These are phyloP conservation scores for Fusarium acutatum DNA, from an alignment of 2,329 filamentous ascomycete genomes.

Conservation along the genomic window DNA sequence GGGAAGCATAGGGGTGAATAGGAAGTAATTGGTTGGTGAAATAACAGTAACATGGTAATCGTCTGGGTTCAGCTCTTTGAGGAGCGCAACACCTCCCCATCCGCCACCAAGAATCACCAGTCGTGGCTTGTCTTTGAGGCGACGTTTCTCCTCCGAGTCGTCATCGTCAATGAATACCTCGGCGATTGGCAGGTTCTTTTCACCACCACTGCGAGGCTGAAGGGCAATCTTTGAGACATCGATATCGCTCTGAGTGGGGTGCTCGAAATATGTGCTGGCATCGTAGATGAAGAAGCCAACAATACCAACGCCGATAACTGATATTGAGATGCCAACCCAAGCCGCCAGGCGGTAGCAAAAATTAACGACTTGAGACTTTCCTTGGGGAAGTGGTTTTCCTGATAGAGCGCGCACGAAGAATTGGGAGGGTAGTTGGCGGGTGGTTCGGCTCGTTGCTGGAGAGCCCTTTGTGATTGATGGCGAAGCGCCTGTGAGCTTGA, in stretches of 20 bases:
- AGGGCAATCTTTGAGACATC: constrained; percentile 86
- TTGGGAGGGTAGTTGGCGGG: constrained; percentile 30
- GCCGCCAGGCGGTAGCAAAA: constrained; percentile 74
- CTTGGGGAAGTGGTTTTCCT: constrained; percentile 61
- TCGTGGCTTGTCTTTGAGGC: constrained; percentile 86
- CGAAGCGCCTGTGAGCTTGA: constrained; percentile 31
- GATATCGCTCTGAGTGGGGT: constrained; percentile 73
- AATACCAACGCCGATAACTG: constrained; percentile 73
- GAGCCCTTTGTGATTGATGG: constrained; percentile 17
- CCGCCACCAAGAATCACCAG: constrained; percentile 93
- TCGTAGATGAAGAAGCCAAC: constrained; percentile 94
- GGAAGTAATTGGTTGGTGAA: constrained; percentile 93
- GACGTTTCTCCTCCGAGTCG: constrained; percentile 74
- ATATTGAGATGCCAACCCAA: constrained; percentile 74
- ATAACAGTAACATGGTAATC: constrained; percentile 97
- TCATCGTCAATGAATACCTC: constrained; percentile 90
- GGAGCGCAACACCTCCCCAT: constrained; percentile 90
- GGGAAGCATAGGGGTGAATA: constrained; percentile 98
- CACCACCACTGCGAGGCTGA: constrained; percentile 82
- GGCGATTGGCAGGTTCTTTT: constrained; percentile 93
- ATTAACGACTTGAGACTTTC: constrained; percentile 58
- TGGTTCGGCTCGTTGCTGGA: neutral
- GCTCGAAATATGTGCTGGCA: constrained; percentile 85
- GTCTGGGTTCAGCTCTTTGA: constrained; percentile 89
- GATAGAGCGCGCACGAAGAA: constrained; percentile 55